Conservation (phyloP, 2,329 filamentous ascomycete genomes). For the Trichoderma aggressivum region DNA sequence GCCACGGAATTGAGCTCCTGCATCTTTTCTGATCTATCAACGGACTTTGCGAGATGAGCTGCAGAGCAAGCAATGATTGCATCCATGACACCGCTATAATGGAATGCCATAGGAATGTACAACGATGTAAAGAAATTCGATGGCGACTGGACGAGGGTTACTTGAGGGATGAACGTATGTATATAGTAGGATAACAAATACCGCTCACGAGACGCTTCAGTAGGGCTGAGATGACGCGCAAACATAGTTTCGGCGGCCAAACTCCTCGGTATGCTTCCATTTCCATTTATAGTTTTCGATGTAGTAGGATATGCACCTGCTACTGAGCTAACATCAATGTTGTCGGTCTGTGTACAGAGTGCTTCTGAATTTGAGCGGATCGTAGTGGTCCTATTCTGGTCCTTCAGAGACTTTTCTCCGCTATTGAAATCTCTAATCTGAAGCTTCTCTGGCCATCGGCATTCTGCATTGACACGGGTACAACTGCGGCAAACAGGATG, state of each 20-base stretch:
- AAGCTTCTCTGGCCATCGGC: not conserved
- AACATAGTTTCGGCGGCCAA: not conserved
- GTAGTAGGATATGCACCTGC: not conserved
- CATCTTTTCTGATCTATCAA: not conserved
- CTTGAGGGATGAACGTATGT: not conserved
- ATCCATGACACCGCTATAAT: not conserved
- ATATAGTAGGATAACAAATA: not conserved
- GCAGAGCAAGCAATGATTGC: not conserved
- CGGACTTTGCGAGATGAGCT: not conserved
- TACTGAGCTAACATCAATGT: not conserved
- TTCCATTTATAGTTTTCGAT: not conserved
- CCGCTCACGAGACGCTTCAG: not conserved
- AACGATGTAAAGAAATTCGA: not conserved
- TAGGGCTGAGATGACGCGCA: not conserved
- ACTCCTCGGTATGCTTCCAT: not conserved
- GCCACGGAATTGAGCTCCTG: not conserved
- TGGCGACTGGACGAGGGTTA: not conserved
- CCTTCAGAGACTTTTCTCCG: not conserved
- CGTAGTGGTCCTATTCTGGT: not conserved
- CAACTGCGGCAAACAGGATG: not conserved
- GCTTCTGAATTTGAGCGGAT: not conserved
- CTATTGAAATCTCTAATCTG: not conserved
- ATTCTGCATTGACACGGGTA: not conserved
- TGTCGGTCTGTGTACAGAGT: not conserved
- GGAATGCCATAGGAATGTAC: not conserved